Conservation (phyloP, 1,284 basidiomycete species). For the Naganishia liquefaciens region DNA sequence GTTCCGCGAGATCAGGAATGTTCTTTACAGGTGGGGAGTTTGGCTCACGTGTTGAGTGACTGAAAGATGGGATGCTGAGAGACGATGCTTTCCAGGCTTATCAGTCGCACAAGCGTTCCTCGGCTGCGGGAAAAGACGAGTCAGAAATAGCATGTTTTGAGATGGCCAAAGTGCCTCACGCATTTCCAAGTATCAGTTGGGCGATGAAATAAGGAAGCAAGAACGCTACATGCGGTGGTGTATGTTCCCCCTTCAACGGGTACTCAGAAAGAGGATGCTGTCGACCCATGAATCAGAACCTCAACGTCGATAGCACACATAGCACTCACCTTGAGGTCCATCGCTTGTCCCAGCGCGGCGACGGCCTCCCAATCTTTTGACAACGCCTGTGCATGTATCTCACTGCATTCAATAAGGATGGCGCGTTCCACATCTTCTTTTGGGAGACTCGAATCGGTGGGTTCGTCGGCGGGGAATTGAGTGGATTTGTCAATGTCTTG, state of each 20-base stretch:
- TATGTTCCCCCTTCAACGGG: conserved; percentile 19
- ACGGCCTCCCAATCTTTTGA: conserved; percentile 5
- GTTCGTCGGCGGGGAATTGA: background rate
- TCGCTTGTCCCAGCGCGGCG: conserved; percentile 1
- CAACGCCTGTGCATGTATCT: conserved; percentile 4
- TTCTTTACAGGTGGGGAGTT: background rate
- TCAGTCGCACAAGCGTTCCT: background rate
- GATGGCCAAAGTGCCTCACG: background rate
- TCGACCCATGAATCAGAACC: background rate
- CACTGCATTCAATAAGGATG: conserved; percentile 8
- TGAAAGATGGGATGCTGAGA: conserved; percentile 24
- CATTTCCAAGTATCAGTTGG: conserved; percentile 8
- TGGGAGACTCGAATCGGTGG: background rate
- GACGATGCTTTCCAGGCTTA: conserved; percentile 15
- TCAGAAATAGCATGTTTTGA: too few relatives aligned
- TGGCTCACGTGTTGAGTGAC: conserved; percentile 13
- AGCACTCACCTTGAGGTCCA: conserved; percentile 19
- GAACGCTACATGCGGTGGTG: conserved; percentile 16
- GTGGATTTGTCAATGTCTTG: background rate
- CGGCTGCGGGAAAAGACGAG: background rate
- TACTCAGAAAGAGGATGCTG: conserved; percentile 20
- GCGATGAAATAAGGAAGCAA: conserved; percentile 15
- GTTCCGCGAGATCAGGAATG: background rate
- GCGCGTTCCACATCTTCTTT: conserved; percentile 20
- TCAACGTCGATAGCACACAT: background rate